Conservation (phyloP, 176 grass and related monocot genomes). For the Microstegium vimineum region DNA sequence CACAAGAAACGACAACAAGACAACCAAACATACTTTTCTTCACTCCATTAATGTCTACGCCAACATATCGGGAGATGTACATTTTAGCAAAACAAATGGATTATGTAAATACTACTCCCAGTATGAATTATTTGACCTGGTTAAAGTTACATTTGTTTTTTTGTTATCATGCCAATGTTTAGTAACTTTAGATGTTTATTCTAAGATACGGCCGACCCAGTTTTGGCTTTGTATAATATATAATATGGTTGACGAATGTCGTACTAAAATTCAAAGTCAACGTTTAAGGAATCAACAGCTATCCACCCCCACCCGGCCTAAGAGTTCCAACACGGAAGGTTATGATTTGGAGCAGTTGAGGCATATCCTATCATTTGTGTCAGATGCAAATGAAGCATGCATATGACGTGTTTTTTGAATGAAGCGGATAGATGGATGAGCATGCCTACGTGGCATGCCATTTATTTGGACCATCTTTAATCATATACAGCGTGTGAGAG, state of each 20-base stretch:
- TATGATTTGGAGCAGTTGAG: background rate
- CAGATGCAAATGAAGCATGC: background rate
- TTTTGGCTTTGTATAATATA: background rate
- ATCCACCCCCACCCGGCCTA: background rate
- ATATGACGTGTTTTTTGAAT: background rate
- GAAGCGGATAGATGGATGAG: background rate
- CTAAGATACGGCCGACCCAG: background rate
- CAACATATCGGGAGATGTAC: background rate
- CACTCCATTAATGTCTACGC: too few species aligned
- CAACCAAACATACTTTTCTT: too few species aligned
- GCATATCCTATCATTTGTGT: background rate
- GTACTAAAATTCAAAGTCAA: background rate
- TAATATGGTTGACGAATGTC: background rate
- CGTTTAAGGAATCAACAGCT: background rate
- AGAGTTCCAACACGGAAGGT: slow-evolving; percentile 15
- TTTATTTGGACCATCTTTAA: background rate
- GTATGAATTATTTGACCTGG: background rate
- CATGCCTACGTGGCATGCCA: background rate
- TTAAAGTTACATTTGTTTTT: background rate
- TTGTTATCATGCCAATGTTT: background rate
- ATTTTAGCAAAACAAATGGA: background rate
- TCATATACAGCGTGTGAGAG: background rate
- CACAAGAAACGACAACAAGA: too few species aligned
- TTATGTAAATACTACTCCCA: background rate
- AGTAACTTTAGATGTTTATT: background rate